Conservation (phyloP, 1,284 basidiomycete species). For the Malassezia caprae region DNA sequence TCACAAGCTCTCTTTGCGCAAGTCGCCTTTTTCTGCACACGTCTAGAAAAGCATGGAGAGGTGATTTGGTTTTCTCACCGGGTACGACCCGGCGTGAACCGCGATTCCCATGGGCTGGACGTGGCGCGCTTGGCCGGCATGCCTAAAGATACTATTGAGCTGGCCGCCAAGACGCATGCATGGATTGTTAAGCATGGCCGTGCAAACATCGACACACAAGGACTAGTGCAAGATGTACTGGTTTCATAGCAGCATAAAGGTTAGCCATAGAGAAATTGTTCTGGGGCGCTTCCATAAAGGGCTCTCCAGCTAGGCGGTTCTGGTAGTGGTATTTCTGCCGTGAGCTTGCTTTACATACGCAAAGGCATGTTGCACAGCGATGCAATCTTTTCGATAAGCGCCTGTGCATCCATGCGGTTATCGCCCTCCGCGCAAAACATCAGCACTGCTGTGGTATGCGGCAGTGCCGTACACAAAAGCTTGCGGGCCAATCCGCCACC, state of each 20-base stretch:
- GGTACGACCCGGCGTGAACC: slow-evolving; percentile 71
- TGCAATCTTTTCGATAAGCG: slow-evolving; percentile 5
- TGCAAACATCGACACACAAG: neutral
- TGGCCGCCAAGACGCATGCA: slow-evolving; percentile 53
- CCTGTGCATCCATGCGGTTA: slow-evolving; percentile 33
- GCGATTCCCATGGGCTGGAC: slow-evolving; percentile 81
- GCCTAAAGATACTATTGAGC: slow-evolving; percentile 58
- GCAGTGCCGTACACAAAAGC: slow-evolving; percentile 11
- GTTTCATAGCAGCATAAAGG: neutral
- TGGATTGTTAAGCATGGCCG: slow-evolving; percentile 15
- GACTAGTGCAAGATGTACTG: slow-evolving; percentile 5
- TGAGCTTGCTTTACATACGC: neutral
- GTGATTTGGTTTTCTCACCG: slow-evolving; percentile 71
- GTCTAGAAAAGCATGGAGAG: slow-evolving; percentile 4
- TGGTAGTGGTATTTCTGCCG: neutral
- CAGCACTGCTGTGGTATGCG: slow-evolving; percentile 18
- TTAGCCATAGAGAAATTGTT: slow-evolving; percentile 4
- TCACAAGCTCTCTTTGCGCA: neutral
- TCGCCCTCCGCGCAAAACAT: slow-evolving; percentile 38
- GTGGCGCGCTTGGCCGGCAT: slow-evolving; percentile 80
- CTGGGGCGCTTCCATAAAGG: slow-evolving; percentile 7
- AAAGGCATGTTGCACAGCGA: neutral
- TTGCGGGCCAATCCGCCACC: slow-evolving; percentile 20
- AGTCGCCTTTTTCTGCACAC: slow-evolving; percentile 75
- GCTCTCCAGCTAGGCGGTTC: slow-evolving; percentile 11